These are phyloP conservation scores for Tylopilus subfusipes DNA, from an alignment of 768 basidiomycete genomes.

Conservation along the genomic window DNA sequence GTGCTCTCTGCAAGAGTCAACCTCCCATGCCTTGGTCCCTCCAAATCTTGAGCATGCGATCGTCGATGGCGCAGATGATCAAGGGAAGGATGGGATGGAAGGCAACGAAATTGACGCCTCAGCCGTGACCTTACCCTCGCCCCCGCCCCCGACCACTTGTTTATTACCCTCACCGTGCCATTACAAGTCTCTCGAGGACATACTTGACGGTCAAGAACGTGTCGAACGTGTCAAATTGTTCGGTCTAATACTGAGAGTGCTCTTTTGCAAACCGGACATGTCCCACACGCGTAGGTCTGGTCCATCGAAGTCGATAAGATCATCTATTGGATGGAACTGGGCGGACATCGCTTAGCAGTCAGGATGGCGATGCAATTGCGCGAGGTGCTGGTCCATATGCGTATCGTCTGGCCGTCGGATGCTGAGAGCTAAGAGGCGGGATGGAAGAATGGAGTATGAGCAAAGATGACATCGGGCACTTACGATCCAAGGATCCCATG, in stretches of 20 bases:
- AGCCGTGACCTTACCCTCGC: conserved; percentile 95
- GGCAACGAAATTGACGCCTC: conserved; percentile 94
- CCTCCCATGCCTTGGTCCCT: conserved; percentile 98
- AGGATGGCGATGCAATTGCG: conserved; percentile 97
- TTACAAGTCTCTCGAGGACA: conserved; percentile 91
- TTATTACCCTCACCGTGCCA: too few species aligned
- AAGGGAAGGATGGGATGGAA: conserved; percentile 97
- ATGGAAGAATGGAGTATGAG: conserved; percentile 15
- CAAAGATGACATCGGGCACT: conserved; percentile 32
- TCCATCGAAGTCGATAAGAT: conserved; percentile 98
- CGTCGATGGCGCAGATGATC: conserved; percentile 95
- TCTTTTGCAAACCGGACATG: conserved; percentile 96
- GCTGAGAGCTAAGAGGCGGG: conserved; percentile 61
- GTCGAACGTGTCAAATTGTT: conserved; percentile 86
- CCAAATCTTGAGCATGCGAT: conserved; percentile 98
- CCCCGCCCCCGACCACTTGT: too few species aligned
- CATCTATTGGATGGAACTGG: conserved; percentile 97
- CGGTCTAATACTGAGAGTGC: conserved; percentile 57
- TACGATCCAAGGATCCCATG: conserved; percentile 99
- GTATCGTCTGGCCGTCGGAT: conserved; percentile 98
- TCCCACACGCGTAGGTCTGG: conserved; percentile 99
- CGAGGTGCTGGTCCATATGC: conserved; percentile 99
- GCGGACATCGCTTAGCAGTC: conserved; percentile 99
- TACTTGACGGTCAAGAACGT: conserved; percentile 96
- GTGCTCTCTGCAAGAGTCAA: conserved; percentile 95